Conservation (phyloP, 2,329 filamentous ascomycete genomes). For the Xylariaceae sp. region DNA sequence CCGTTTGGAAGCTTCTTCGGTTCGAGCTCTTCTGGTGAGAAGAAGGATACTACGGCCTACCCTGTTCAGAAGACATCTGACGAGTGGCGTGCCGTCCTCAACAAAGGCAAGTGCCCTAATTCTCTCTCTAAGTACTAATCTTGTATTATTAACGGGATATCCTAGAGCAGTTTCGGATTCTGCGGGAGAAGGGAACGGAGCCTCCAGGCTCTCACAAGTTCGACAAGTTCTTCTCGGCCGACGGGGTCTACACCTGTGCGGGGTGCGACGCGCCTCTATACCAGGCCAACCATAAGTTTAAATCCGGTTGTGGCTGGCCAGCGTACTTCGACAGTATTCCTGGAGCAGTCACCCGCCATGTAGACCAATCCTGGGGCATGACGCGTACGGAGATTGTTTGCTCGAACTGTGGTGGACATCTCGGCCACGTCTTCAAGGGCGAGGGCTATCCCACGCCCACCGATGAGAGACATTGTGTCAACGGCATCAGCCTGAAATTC, state of each 20-base stretch:
- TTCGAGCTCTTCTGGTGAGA: slow-evolving; percentile 45
- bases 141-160: slow-evolving; percentile 6
- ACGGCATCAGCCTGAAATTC: slow-evolving; percentile 86
- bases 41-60: slow-evolving; percentile 58
- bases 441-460: slow-evolving; percentile 81
- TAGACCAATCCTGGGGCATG: slow-evolving; percentile 76
- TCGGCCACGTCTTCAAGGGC: slow-evolving; percentile 89
- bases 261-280: slow-evolving; percentile 86
- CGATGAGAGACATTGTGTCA: slow-evolving; percentile 95
- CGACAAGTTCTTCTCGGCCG: slow-evolving; percentile 73
- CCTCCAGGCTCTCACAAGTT: slow-evolving; percentile 72
- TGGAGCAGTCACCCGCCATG: slow-evolving; percentile 77
- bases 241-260: slow-evolving; percentile 81
- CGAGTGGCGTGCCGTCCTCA: slow-evolving; percentile 87
- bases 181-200: slow-evolving; percentile 91
- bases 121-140: neutral
- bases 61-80: slow-evolving; percentile 75
- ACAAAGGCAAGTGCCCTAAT: slow-evolving; percentile 37
- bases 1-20: slow-evolving; percentile 75
- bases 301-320: slow-evolving; percentile 94
- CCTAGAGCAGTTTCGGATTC: slow-evolving; percentile 91
- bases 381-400: slow-evolving; percentile 88
- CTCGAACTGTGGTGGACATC: slow-evolving; percentile 85
- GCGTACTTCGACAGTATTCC: slow-evolving; percentile 96
- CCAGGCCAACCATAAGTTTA: slow-evolving; percentile 91